Conservation (phyloP, 179 eudicot genomes). For the Vitellaria paradoxa region DNA sequence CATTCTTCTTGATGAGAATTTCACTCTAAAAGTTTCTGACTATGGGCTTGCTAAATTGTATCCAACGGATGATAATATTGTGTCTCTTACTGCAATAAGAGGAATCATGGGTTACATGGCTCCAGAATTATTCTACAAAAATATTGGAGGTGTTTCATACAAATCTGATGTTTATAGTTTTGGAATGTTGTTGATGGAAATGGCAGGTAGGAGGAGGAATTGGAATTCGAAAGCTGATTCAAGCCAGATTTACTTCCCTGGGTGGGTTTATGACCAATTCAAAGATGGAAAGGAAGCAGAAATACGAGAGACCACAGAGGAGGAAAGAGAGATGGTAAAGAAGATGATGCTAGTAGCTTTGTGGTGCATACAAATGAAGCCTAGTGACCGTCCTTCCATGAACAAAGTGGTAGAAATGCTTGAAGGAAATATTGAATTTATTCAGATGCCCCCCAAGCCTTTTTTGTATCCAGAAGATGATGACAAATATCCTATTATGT, state of each 20-base stretch:
- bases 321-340: background rate
- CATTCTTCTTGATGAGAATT: slow-evolving; percentile 20
- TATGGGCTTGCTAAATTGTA: slow-evolving; percentile 24
- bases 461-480: background rate
- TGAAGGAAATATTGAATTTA: slow-evolving; percentile 3
- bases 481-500: background rate
- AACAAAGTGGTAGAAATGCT: slow-evolving; percentile 18
- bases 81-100: slow-evolving; percentile 21
- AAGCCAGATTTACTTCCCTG: slow-evolving; percentile 15
- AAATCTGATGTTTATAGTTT: slow-evolving; percentile 25
- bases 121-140: slow-evolving; percentile 18
- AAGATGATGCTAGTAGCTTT: slow-evolving; percentile 19
- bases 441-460: slow-evolving; percentile 10
- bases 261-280: slow-evolving; percentile 7
- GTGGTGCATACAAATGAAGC: slow-evolving; percentile 18
- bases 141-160: slow-evolving; percentile 14
- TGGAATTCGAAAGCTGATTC: background rate
- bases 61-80: slow-evolving; percentile 15
- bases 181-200: slow-evolving; percentile 18
- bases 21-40: slow-evolving; percentile 22
- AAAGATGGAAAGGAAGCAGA: background rate
- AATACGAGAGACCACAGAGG: background rate
- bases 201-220: slow-evolving; percentile 12
- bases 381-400: slow-evolving; percentile 15
- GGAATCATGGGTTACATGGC: slow-evolving; percentile 24